Conservation (phyloP, 495 filamentous ascomycete species). For the Podospora appendiculata region DNA sequence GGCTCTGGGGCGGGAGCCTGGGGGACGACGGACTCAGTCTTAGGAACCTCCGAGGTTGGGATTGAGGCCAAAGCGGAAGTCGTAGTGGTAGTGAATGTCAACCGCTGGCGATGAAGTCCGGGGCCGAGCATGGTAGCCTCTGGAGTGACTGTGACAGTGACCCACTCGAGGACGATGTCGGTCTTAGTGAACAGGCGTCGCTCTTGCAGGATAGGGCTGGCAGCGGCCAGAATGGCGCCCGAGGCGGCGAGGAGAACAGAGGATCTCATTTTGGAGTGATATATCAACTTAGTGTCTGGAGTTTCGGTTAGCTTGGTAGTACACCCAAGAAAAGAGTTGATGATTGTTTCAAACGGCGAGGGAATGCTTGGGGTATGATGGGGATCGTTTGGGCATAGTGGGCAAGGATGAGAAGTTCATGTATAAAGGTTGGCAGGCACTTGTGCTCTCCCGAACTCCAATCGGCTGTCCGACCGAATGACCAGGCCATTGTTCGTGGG, state of each 20-base stretch:
- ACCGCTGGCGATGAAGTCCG: not conserved
- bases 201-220: constrained; percentile 51
- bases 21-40: not conserved
- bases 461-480: no score
- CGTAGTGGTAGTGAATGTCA: constrained; percentile 2
- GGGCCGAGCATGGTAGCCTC: constrained; percentile 15
- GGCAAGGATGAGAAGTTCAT: no score
- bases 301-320: constrained; percentile 8
- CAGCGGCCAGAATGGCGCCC: constrained; percentile 54
- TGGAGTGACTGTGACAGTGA: constrained; percentile 54
- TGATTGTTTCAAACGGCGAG: not conserved
- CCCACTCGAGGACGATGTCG: constrained; percentile 48
- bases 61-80: constrained; percentile 4
- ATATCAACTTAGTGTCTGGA: no score
- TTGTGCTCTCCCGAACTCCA: no score
- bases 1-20: constrained; percentile 4
- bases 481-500: no score
- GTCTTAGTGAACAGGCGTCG: constrained; percentile 49
- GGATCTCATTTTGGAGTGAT: constrained; percentile 58
- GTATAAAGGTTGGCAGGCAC: no score
- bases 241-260: constrained; percentile 54
- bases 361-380: no score
- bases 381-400: no score
- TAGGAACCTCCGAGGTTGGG: not conserved
- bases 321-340: not conserved